Conservation (phyloP, 495 filamentous ascomycete species). For the Acidomyces sp. region DNA sequence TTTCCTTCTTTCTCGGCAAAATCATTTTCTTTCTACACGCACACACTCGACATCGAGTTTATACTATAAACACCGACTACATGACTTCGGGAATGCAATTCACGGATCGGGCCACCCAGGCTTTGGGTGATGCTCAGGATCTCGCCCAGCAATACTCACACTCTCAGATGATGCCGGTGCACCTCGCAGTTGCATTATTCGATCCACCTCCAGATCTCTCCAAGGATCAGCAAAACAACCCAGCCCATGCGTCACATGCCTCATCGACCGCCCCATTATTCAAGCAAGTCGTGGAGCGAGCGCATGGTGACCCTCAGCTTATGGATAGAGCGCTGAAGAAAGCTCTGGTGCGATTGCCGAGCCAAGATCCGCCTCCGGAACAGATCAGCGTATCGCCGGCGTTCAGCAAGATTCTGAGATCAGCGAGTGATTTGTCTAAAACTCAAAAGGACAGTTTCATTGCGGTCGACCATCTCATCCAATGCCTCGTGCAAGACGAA, state of each 20-base stretch:
- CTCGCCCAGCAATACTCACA: slow-evolving; percentile 80
- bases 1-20: no score
- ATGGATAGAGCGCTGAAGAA: slow-evolving; percentile 86
- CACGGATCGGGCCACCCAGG: slow-evolving; percentile 80
- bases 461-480: slow-evolving; percentile 86
- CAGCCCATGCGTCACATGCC: slow-evolving; percentile 45
- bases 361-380: slow-evolving; percentile 89
- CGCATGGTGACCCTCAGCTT: slow-evolving; percentile 79
- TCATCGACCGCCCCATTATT: slow-evolving; percentile 56
- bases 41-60: no score
- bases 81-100: slow-evolving; percentile 56
- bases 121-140: slow-evolving; percentile 69
- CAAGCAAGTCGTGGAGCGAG: slow-evolving; percentile 84
- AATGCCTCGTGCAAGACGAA: slow-evolving; percentile 63
- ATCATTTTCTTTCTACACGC: no score
- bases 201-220: slow-evolving; percentile 67
- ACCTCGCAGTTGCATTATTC: slow-evolving; percentile 77
- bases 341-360: slow-evolving; percentile 73
- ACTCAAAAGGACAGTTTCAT: slow-evolving; percentile 92
- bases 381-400: slow-evolving; percentile 63
- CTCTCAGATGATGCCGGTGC: slow-evolving; percentile 74
- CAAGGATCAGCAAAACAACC: slow-evolving; percentile 53
- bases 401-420: slow-evolving; percentile 66
- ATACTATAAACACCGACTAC: no score
- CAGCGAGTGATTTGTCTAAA: slow-evolving; percentile 81